Base-by-base conservation (phyloP, 768 basidiomycete genomes). In the Lentinula aciculospora region DNA sequence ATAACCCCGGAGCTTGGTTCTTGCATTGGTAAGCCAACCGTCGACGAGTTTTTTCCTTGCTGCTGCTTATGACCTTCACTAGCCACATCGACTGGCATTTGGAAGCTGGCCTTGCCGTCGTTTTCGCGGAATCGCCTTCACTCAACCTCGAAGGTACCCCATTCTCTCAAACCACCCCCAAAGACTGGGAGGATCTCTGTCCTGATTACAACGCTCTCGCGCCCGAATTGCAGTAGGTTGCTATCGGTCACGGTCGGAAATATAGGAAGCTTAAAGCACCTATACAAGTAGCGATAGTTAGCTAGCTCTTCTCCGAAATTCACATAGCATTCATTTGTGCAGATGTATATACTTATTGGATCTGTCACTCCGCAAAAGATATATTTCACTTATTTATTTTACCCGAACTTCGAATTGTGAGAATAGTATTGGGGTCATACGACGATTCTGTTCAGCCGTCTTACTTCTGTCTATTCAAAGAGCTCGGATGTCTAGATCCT, bases 1-100 rank as follows among this genome's bases (percentile, higher is more conserved):
- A 83, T 59, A 88, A 87, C 69, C 73, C 86, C 0, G 86, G 86
- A 23, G 78, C 80, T 5, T 84, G 82, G 79, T 75, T 79, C 69
- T 68, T 79, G 49, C 77, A 78, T 55, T 73, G 73, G 74, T 75
- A 36, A 46, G 64, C 53, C 39, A 23, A 48, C 5, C 2, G 19
- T 49, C 21, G 9, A 21, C 10, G 21, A 29, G 32, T 50, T 44
- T 21, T 7, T 17, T 4, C 1, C 6, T 1, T 40, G 6, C 17
- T 9, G 7, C 31, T 7, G 29, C 34, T 50, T 19, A 36, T 21
- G 25, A 0, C 34, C 4, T 27, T 10, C 32, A 8, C 15, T 10
- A 58, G 60, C 27, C 58, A 61, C 46, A 50, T 61, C 31, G 60
- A 61, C 42, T 58, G 60, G 57, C 58, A 58, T 36, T 31, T 59